Conservation (phyloP, 345 rosid species). For the Odontarrhena argentea region DNA sequence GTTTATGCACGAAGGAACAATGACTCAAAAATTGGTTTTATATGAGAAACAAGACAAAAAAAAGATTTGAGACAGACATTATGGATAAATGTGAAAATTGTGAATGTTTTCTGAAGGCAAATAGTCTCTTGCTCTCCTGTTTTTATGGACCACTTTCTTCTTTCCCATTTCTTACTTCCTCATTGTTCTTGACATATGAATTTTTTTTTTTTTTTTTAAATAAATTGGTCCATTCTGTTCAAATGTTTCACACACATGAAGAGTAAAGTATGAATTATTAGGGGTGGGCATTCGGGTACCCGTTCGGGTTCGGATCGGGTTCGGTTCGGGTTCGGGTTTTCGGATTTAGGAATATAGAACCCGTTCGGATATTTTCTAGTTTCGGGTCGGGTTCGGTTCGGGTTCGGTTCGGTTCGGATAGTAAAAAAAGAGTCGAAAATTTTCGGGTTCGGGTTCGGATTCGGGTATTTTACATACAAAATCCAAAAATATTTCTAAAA, state of each 20-base stretch:
- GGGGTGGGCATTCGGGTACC: too few species aligned
- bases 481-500: too few species aligned
- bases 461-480: too few species aligned
- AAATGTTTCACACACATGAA: not conserved
- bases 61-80: constrained; percentile 37
- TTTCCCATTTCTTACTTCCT: constrained; percentile 16
- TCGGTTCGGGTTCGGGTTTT: too few species aligned
- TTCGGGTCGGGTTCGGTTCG: too few species aligned
- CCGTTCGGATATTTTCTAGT: too few species aligned
- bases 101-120: constrained; percentile 38
- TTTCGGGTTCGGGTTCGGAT: too few species aligned
- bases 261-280: too few species aligned
- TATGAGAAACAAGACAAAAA: constrained; percentile 32
- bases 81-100: constrained; percentile 39
- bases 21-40: constrained; percentile 24
- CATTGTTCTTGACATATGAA: constrained; percentile 2
- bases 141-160: constrained; percentile 32
- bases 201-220: not conserved
- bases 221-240: not conserved
- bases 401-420: too few species aligned
- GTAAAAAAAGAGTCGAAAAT: too few species aligned
- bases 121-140: constrained; percentile 24
- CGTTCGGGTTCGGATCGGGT: too few species aligned
- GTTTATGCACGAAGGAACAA: constrained; percentile 27
- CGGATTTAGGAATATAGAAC: too few species aligned